These are phyloP conservation scores for Trichoderma gracile DNA, from an alignment of 2,329 filamentous ascomycete species.

Conservation along the genomic window DNA sequence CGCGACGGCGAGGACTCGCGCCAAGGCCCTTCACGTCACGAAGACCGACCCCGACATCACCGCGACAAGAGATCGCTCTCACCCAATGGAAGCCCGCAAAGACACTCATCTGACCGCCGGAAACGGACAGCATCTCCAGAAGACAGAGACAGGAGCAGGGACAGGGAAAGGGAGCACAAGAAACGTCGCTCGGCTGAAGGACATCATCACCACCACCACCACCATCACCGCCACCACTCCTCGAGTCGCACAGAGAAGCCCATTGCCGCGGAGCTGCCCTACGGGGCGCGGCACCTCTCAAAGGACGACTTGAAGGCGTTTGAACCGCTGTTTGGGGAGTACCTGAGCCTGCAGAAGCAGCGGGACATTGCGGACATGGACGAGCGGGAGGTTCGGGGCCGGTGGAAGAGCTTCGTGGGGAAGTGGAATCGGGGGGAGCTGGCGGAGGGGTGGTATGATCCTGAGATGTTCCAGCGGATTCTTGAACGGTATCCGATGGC, in stretches of 20 bases:
- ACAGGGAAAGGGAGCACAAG: constrained; percentile 27
- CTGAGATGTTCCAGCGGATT: constrained; percentile 59
- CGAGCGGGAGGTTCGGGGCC: constrained; percentile 73
- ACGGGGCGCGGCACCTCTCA: constrained; percentile 62
- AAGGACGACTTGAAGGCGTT: constrained; percentile 69
- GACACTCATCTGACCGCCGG: constrained; percentile 27
- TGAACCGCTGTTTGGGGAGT: constrained; percentile 74
- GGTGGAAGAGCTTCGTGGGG: constrained; percentile 90
- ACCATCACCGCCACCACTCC: background rate
- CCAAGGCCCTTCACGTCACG: constrained; percentile 13
- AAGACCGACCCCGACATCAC: constrained; percentile 2
- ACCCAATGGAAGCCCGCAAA: constrained; percentile 8
- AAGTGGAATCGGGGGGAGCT: constrained; percentile 93
- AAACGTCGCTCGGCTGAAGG: constrained; percentile 33
- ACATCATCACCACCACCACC: constrained; percentile 20
- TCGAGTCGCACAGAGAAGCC: constrained; percentile 7
- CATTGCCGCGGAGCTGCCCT: constrained; percentile 55
- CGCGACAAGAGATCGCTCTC: constrained; percentile 18
- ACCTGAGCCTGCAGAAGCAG: constrained; percentile 85
- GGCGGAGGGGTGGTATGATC: constrained; percentile 91
- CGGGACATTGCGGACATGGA: constrained; percentile 67
- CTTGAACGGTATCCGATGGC: constrained; percentile 33
- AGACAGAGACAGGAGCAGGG: constrained; percentile 2
- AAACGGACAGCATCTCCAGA: background rate
- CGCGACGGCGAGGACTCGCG: constrained; percentile 21